These are phyloP conservation scores for Talaromyces sp. DNA, from an alignment of 2,329 filamentous ascomycete genomes.

Conservation along the genomic window DNA sequence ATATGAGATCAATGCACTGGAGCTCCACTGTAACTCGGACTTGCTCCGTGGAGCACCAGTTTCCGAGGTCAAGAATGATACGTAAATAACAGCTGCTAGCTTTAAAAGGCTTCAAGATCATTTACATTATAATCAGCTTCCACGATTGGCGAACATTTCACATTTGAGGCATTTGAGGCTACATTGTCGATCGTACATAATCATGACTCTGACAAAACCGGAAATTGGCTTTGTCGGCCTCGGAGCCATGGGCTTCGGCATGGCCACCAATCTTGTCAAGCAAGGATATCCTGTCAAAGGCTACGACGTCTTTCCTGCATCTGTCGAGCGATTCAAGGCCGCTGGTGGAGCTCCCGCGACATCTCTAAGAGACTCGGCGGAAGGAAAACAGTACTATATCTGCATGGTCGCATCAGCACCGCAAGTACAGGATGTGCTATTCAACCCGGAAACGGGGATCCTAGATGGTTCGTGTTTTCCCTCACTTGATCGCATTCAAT, in stretches of 20 bases:
- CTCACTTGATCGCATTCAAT: too few species aligned
- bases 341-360: conserved; percentile 59
- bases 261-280: conserved; percentile 70
- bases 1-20: neutral
- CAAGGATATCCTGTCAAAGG: conserved; percentile 64
- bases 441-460: conserved; percentile 56
- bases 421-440: conserved; percentile 64
- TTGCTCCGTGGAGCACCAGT: conserved; percentile 4
- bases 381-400: conserved; percentile 58
- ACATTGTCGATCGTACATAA: conserved; percentile 34
- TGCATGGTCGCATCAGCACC: conserved; percentile 73
- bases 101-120: neutral
- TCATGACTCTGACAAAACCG: conserved; percentile 44
- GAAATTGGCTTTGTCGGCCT: conserved; percentile 67
- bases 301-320: conserved; percentile 66
- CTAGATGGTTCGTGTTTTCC: conserved; percentile 23
- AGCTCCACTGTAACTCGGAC: conserved; percentile 6
- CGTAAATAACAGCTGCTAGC: neutral
- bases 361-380: conserved; percentile 60
- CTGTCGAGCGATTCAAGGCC: conserved; percentile 61
- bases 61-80: neutral
- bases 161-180: neutral
- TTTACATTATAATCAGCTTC: neutral
- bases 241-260: conserved; percentile 77
- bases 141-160: neutral